Conservation (phyloP, 768 basidiomycete genomes). For the Neoboletus brunneissimus region DNA sequence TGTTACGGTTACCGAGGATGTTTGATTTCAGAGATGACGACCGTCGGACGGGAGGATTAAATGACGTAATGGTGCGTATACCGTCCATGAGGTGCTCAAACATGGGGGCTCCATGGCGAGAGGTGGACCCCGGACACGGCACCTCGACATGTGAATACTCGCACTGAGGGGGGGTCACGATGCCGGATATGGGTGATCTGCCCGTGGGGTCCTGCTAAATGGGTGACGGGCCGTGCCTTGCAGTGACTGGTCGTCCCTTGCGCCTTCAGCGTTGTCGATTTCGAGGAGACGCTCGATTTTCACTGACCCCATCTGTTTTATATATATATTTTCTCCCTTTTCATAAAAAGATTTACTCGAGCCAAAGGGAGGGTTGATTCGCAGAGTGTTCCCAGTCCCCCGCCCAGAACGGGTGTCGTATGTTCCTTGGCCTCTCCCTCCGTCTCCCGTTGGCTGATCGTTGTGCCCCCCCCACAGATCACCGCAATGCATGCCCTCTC, state of each 20-base stretch:
- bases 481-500: conserved; percentile 24
- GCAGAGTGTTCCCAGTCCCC: conserved; percentile 1
- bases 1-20: conserved; percentile 14
- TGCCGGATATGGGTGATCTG: neutral
- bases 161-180: conserved; percentile 11
- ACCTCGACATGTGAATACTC: conserved; percentile 27
- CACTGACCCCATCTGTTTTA: neutral
- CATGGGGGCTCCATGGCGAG: neutral
- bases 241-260: conserved; percentile 6
- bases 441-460: neutral
- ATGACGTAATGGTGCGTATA: conserved; percentile 6
- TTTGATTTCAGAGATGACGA: neutral
- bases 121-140: conserved; percentile 15
- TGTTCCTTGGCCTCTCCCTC: neutral
- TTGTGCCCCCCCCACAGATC: neutral
- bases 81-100: conserved; percentile 23
- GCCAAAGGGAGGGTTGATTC: conserved; percentile 6
- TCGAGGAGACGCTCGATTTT: neutral
- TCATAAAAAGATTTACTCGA: conserved; percentile 16
- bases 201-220: conserved; percentile 15
- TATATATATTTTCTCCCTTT: neutral
- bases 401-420: conserved; percentile 8
- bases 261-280: conserved; percentile 17
- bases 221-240: conserved; percentile 10
- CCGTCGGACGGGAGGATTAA: neutral